Evolutionary conservation across 1,139 yeast genomes (phyloP), one percentile per base, ranked within the genome.

Genomic region (Kluyveromyces sp.): DNA sequence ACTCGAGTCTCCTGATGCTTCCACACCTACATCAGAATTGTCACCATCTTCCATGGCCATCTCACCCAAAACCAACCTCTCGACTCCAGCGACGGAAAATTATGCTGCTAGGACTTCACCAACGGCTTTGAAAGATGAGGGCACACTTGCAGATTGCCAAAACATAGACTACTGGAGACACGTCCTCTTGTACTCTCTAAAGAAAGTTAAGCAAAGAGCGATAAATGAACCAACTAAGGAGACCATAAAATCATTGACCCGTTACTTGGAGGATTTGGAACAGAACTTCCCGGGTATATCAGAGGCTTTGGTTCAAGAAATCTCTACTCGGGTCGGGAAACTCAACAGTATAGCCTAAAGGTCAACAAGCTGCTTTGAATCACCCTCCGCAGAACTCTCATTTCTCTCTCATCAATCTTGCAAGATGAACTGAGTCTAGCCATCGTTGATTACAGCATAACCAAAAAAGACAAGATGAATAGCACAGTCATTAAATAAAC

Each of bases 281-380:
- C 50, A 56, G 33, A 60, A 64, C n/a, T 76, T 74, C 46, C 81
- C 84, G 0, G 89, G 89, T 0, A 64, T 82, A 30, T 65, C 77
- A 45, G 80, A 77, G 47, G 83, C 83, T 0, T 67, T 81, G n/a
- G 66, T 79, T 29, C 85, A 80, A 59, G 87, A 81, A 54, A 59
- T 75, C 18, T 67, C 69, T 61, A 46, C 63, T 37, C 55, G 69
- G 36, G 60, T 68, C 58, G 19, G n/a, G 8, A 35, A 35, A 25
- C 11, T 33, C 11, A 17, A 18, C 3, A 19, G n/a, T 13, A 18
- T 18, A 18, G 4, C 19, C 7, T 32, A 9, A 13, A 32, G 4
- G 8, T 13, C 19, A 13, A 22, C 26, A 6, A 6, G 26, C 8
- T 22, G 26, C 26, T 22, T 22, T 22, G n/a, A n/a, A n/a, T n/a